These are phyloP conservation scores for Neurospora sp. DNA, from an alignment of 495 filamentous ascomycete genomes.

Conservation along the genomic window DNA sequence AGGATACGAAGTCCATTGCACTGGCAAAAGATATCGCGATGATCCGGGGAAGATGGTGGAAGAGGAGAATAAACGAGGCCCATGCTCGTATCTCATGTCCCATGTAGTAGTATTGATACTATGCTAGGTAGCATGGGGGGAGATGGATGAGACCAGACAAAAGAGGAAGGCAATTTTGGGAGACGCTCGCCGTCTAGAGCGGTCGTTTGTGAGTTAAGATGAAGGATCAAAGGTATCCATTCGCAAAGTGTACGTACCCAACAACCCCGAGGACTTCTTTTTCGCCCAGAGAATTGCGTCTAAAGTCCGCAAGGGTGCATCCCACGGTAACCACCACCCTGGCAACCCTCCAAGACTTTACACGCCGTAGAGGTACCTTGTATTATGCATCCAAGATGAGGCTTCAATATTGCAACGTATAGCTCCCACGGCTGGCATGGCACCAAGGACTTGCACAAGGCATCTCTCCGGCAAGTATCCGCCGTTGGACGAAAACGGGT, in stretches of 20 bases:
- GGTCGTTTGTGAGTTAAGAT: not conserved
- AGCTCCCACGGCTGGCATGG: constrained; percentile 2
- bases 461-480: not conserved
- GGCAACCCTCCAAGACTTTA: not conserved
- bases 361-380: not conserved
- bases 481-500: not conserved
- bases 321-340: not conserved
- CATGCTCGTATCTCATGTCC: not conserved
- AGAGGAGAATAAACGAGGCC: not conserved
- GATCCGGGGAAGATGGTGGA: not conserved
- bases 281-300: not conserved
- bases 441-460: constrained; percentile 1
- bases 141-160: not conserved
- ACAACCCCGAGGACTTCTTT: not conserved
- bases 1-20: not conserved
- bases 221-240: not conserved
- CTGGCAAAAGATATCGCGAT: not conserved
- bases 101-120: not conserved
- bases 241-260: not conserved
- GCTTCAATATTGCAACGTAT: not conserved
- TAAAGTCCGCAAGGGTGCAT: not conserved
- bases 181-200: not conserved
- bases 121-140: not conserved
- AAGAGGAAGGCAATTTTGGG: not conserved
- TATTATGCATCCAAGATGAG: not conserved